Conservation (phyloP, 805 yeast genomes). For the Suhomyces kilbournensis region DNA sequence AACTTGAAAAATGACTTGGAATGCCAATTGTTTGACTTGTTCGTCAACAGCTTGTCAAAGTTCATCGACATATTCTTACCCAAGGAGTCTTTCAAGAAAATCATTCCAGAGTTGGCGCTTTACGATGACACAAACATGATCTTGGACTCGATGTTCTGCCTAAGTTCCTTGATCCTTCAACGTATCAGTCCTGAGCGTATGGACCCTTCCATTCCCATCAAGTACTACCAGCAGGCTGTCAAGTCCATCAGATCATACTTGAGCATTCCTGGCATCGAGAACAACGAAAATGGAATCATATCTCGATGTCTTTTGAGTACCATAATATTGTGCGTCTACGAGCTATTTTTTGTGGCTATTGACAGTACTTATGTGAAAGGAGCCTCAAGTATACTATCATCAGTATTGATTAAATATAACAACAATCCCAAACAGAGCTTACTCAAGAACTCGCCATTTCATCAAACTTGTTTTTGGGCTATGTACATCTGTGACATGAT, state of each 20-base stretch:
- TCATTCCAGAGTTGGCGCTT: conserved; percentile 36
- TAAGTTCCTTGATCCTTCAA: conserved; percentile 35
- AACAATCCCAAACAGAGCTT: conserved; percentile 13
- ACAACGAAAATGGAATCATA: conserved; percentile 24
- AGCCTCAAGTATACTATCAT: conserved; percentile 31
- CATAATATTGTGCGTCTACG: conserved; percentile 35
- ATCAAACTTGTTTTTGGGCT: conserved; percentile 36
- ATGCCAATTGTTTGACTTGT: conserved; percentile 31
- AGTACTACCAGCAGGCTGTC: conserved; percentile 36
- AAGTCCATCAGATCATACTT: conserved; percentile 30
- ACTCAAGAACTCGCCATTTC: conserved; percentile 27
- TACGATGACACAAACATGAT: conserved; percentile 39
- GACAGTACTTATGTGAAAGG: conserved; percentile 39
- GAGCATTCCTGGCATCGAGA: conserved; percentile 22
- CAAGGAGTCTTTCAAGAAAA: conserved; percentile 24
- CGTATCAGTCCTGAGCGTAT: conserved; percentile 24
- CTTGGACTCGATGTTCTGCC: conserved; percentile 33
- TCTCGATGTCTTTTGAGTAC: conserved; percentile 39
- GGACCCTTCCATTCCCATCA: conserved; percentile 31
- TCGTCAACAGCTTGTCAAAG: conserved; percentile 25
- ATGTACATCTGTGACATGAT: conserved; percentile 34
- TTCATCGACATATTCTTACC: conserved; percentile 34
- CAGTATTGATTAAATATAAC: conserved; percentile 21
- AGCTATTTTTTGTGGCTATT: conserved; percentile 35
- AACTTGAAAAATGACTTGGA: conserved; percentile 23